phyloP scores from a whole-genome alignment of 2,329 filamentous ascomycete genomes.

The Dothidotthia symphoricarpi region DNA sequence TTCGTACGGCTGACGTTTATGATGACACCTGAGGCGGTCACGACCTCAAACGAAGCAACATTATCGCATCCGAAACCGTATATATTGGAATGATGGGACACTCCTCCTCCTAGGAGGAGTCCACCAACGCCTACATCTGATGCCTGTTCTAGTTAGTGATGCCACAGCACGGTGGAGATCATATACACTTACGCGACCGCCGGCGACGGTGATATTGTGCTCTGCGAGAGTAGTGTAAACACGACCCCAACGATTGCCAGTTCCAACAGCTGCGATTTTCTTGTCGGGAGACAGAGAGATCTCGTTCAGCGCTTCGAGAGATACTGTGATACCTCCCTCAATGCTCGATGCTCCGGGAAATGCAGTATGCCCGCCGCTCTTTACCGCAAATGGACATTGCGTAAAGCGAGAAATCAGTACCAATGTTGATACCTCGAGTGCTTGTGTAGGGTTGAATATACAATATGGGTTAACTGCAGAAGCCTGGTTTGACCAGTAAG shows the following conservation, averaged over 20 bases:
- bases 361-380: constrained; percentile 30
- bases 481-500: constrained; percentile 30
- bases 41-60: constrained; percentile 33
- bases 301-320: constrained; percentile 25
- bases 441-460: constrained; percentile 24
- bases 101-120: constrained; percentile 18
- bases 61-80: constrained; percentile 38
- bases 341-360: constrained; percentile 29
- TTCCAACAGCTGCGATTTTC: constrained; percentile 23
- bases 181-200: constrained; percentile 19
- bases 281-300: constrained; percentile 19
- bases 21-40: constrained; percentile 24
- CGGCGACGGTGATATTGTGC: constrained; percentile 24
- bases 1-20: constrained; percentile 23
- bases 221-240: constrained; percentile 30
- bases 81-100: constrained; percentile 32
- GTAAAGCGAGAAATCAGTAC: constrained; percentile 21
- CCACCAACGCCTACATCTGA: constrained; percentile 32
- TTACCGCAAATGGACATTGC: constrained; percentile 42
- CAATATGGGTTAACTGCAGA: constrained; percentile 20
- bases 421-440: constrained; percentile 18
- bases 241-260: constrained; percentile 34
- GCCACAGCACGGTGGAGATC: too few species aligned
- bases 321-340: constrained; percentile 29
- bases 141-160: background rate